A percentile compares a stretch with the other conserved stretches of the same genome.
Evolutionary conservation across 2,329 filamentous ascomycete genomes (phyloP).

Genomic region (Mariannaea elegans): DNA sequence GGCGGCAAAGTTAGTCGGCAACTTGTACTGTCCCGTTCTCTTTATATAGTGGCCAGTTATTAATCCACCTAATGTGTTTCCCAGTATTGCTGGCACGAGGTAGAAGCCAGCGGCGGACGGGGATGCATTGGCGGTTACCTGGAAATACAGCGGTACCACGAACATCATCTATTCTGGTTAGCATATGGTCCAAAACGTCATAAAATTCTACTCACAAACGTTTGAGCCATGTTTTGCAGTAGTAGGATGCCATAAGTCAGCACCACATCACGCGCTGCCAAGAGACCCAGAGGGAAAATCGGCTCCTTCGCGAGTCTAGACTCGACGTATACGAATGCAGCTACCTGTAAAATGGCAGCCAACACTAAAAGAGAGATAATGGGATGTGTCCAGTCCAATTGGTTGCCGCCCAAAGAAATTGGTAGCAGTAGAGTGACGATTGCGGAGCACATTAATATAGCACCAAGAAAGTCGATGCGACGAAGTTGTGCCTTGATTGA

Average conservation of each 20-base stretch:
- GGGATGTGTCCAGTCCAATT: background rate
- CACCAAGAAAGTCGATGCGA: too few relatives aligned
- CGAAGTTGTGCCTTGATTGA: too few relatives aligned
- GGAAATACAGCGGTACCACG: conserved; percentile 17
- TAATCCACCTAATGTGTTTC: too few relatives aligned
- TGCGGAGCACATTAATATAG: too few relatives aligned
- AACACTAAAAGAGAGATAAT: background rate
- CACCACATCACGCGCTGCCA: background rate
- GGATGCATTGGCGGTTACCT: conserved; percentile 7
- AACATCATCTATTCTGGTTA: conserved; percentile 20
- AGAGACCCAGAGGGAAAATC: conserved; percentile 12
- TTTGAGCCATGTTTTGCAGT: background rate
- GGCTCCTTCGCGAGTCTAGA: conserved; percentile 6
- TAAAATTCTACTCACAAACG: too few relatives aligned
- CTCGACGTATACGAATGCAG: conserved; percentile 6
- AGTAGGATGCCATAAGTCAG: conserved; percentile 8
- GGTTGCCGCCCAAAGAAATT: conserved; percentile 4
- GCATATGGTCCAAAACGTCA: too few relatives aligned
- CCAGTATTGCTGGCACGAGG: background rate
- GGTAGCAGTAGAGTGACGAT: too few relatives aligned
- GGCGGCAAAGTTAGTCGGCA: too few relatives aligned
- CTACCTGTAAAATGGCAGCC: background rate
- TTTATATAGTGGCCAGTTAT: too few relatives aligned
- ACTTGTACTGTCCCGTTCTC: too few relatives aligned
- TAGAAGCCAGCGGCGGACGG: conserved; percentile 1